A percentile compares a stretch with the other conserved stretches of the same genome.
These are phyloP conservation scores for Colletotrichum simmondsii DNA, from an alignment of 2,329 filamentous ascomycete genomes.

Conservation along the genomic window DNA sequence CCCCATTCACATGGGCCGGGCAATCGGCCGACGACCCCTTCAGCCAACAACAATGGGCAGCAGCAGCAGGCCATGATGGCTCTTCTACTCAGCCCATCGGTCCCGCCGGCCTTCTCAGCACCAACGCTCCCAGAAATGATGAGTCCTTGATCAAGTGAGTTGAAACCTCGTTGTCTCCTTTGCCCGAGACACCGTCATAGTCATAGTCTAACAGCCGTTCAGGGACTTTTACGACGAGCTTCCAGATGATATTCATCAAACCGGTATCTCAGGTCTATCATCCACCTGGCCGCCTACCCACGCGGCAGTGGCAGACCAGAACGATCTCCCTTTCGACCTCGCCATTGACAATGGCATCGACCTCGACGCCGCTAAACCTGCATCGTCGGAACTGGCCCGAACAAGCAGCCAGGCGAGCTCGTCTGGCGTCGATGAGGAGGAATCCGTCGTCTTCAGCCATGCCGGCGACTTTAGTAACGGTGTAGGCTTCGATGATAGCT, in stretches of 20 bases:
- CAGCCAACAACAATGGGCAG: neutral
- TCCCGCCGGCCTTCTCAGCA: conserved; percentile 1
- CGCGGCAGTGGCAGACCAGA: neutral
- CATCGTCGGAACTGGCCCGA: neutral
- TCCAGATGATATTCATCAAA: neutral
- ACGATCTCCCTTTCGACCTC: conserved; percentile 16
- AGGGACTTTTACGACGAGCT: conserved; percentile 23
- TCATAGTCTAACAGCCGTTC: neutral
- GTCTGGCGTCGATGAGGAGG: conserved; percentile 11
- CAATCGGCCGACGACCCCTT: conserved; percentile 1
- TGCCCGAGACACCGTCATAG: too few relatives aligned
- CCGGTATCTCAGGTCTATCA: neutral
- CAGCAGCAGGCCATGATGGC: neutral
- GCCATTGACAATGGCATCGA: conserved; percentile 10
- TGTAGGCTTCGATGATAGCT: conserved; percentile 2
- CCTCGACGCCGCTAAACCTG: neutral
- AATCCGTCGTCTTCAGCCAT: conserved; percentile 14
- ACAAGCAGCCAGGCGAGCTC: conserved; percentile 26
- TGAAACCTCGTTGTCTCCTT: neutral
- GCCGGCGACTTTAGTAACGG: neutral
- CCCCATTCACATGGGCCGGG: conserved; percentile 9
- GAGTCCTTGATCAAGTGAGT: conserved; percentile 18
- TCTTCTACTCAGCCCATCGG: neutral
- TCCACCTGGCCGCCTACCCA: neutral
- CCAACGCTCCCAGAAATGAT: neutral